Evolutionary conservation across 1,284 basidiomycete species (phyloP), one percentile per base, ranked within the genome.

Genomic region (Rhizoctonia solani): DNA sequence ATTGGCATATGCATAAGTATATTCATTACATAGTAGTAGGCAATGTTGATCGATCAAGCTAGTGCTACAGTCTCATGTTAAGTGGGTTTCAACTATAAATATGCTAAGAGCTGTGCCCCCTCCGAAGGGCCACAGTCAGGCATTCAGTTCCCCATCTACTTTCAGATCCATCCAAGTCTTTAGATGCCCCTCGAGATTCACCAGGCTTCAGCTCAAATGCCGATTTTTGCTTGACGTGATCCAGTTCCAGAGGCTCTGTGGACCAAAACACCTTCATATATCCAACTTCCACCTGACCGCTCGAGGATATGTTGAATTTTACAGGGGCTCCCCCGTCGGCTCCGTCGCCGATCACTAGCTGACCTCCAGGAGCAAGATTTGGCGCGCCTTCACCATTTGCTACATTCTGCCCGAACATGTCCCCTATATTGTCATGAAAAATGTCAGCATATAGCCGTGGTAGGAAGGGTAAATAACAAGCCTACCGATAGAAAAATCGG

Each of bases 401-500:
- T n/a, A n/a, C 25, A 29, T 27, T 54, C 19, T 65, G 50, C 4
- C 39, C 61, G 34, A 53, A 65, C 50, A 53, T 53, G 16, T 41
- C 16, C 13, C 14, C 61, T 65, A 29, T 8, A 13, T 29, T 29
- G 41, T 32, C 23, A 27, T 50, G 23, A 58, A 39, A 16, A 16
- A 8, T 39, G 37, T 46, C 34, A n/a, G 29, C 13, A 21, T 25
- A 19, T 1, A 47, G 8, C 16, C 9, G 8, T 8, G 37, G 37
- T 16, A 46, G 44, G 9, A 5, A 46, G 37, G 37, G 37, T 39
- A 39, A 39, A 39, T 39, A 30, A 52, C 25, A 19, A 25, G 29
- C 49, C n/a, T 74, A 69, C 76, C 76, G 70, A 82, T 80, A 66
- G 75, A 76, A 67, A 81, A 77, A n/a, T 80, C 79, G 50, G 77